A percentile compares a stretch with the other conserved stretches of the same genome.
Evolutionary conservation across 305 asterid species (phyloP).

Genomic region (Striga hermonthica): DNA sequence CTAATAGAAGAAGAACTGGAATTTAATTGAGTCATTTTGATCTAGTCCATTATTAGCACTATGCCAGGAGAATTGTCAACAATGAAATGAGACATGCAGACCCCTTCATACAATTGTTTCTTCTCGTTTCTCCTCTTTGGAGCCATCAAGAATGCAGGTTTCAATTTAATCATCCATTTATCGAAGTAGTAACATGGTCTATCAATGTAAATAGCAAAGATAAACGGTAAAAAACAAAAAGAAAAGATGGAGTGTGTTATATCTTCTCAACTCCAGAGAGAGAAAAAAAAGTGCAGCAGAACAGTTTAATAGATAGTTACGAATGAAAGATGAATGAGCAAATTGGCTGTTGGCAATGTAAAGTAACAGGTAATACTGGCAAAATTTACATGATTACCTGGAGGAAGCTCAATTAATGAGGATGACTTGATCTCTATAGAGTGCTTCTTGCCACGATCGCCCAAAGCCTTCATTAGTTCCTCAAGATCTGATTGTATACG

Average conservation of each 20-base stretch:
- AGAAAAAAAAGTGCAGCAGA: not conserved
- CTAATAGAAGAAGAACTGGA: too few species aligned
- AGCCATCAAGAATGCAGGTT: constrained; percentile 6
- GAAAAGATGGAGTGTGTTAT: not conserved
- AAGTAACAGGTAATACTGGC: constrained; percentile 25
- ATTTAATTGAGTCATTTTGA: too few species aligned
- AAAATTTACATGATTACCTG: constrained; percentile 48
- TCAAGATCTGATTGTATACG: constrained; percentile 97
- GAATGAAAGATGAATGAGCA: constrained; percentile 10
- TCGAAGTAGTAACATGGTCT: not conserved
- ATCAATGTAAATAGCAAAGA: not conserved
- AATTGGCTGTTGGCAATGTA: constrained; percentile 12
- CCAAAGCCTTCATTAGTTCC: constrained; percentile 81
- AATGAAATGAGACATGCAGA: not conserved
- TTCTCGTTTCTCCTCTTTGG: constrained; percentile 14
- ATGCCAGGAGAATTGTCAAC: too few species aligned
- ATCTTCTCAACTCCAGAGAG: constrained; percentile 8
- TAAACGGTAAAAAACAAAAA: constrained; percentile 21
- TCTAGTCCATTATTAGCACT: too few species aligned
- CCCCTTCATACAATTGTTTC: constrained; percentile 2
- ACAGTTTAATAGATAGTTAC: constrained; percentile 9
- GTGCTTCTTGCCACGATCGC: constrained; percentile 86
- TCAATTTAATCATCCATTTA: constrained; percentile 6
- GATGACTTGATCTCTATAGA: constrained; percentile 59
- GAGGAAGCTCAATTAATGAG: constrained; percentile 86